Percentiles rank a stretch among this genome's conserved stretches.
phyloP scores from a whole-genome alignment of 2,329 filamentous ascomycete species.

The Claviceps sp. region DNA sequence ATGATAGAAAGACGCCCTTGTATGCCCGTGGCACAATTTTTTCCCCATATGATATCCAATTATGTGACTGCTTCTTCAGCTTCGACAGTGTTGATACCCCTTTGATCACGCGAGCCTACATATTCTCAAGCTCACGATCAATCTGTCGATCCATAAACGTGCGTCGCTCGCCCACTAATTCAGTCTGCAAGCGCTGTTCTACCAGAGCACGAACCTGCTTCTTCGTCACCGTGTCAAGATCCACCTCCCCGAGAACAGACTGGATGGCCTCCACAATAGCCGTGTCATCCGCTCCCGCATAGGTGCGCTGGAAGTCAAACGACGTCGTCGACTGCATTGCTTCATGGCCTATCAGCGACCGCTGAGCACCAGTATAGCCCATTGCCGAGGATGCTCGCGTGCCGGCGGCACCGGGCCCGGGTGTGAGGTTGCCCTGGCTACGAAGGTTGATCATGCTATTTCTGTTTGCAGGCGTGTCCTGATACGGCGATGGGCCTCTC shows the following conservation, averaged over 20 bases:
- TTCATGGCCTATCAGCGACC: conserved; percentile 30
- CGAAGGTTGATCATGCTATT: conserved; percentile 51
- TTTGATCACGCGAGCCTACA: conserved; percentile 39
- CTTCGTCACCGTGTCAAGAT: conserved; percentile 95
- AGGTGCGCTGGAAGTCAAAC: conserved; percentile 47
- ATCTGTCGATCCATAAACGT: conserved; percentile 88
- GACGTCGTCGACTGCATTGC: conserved; percentile 37
- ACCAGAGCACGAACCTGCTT: conserved; percentile 88
- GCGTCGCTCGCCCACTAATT: conserved; percentile 72
- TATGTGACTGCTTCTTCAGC: neutral
- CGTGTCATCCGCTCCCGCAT: conserved; percentile 59
- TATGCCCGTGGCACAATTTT: neutral
- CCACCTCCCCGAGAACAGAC: conserved; percentile 69
- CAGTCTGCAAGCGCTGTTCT: conserved; percentile 84
- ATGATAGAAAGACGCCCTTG: neutral
- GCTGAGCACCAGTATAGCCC: conserved; percentile 33
- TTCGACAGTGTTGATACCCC: neutral
- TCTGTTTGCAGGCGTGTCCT: conserved; percentile 36
- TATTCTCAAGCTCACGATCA: conserved; percentile 83
- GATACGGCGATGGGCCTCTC: conserved; percentile 43
- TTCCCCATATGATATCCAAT: neutral
- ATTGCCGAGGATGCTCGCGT: conserved; percentile 31
- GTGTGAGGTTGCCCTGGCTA: conserved; percentile 33
- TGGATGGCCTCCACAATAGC: conserved; percentile 78
- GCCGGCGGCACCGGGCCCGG: conserved; percentile 21